Evolutionary conservation across 306 rosid genomes (phyloP).

Genomic region (Vigna angularis): DNA sequence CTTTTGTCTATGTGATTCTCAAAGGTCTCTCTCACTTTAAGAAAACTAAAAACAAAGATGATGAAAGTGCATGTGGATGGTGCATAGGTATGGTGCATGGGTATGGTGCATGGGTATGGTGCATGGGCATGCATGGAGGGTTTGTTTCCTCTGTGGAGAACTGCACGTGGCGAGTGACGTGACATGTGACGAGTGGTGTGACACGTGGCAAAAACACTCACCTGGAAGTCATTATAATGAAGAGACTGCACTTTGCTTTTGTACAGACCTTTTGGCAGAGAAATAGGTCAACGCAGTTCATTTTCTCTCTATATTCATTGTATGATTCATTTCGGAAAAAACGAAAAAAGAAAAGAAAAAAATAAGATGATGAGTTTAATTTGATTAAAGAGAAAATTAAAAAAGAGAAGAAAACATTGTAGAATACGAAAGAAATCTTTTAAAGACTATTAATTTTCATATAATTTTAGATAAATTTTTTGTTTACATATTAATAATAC

Average conservation of each 20-base stretch:
- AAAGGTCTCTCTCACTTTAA: not conserved
- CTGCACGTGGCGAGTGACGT: not conserved
- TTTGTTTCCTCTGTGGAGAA: slow-evolving; percentile 22
- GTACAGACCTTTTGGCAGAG: not conserved
- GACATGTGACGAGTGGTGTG: not conserved
- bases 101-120: not conserved
- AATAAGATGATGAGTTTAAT: too few species aligned
- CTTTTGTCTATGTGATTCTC: not conserved
- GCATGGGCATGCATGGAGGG: not conserved
- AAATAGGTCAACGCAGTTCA: not conserved
- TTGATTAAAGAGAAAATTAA: too few species aligned
- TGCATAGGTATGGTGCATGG: not conserved
- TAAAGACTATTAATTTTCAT: too few species aligned
- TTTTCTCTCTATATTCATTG: too few species aligned
- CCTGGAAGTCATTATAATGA: not conserved
- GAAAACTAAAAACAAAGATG: not conserved
- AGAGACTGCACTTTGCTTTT: not conserved
- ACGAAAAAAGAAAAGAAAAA: too few species aligned
- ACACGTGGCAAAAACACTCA: not conserved
- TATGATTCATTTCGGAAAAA: too few species aligned
- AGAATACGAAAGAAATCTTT: too few species aligned
- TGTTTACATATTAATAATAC: too few species aligned
- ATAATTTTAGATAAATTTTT: too few species aligned
- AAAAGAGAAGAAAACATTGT: too few species aligned
- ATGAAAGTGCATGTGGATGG: not conserved